A percentile compares a stretch with the other conserved stretches of the same genome.
These are phyloP conservation scores for Pholiota adiposa DNA, from an alignment of 1,284 basidiomycete genomes.

Conservation along the genomic window DNA sequence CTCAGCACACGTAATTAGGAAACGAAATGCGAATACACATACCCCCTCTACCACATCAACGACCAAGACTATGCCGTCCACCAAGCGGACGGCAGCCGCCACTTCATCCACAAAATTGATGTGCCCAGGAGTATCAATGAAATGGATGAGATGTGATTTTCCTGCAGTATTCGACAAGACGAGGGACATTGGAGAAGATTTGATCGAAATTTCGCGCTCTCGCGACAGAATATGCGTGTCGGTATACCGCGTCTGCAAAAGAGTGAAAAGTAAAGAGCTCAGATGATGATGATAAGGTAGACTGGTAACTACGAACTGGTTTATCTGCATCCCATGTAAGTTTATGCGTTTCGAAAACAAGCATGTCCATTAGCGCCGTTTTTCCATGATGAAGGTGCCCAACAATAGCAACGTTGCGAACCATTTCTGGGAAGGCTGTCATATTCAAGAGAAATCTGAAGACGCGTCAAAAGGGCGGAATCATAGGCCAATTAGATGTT, in stretches of 20 bases:
- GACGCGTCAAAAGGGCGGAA: slow-evolving; percentile 12
- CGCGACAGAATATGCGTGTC: slow-evolving; percentile 93
- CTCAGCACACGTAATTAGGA: background rate
- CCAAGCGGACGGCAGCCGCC: slow-evolving; percentile 83
- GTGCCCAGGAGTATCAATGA: slow-evolving; percentile 98
- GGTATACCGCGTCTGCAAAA: slow-evolving; percentile 81
- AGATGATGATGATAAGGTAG: slow-evolving; percentile 10
- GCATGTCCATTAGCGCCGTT: slow-evolving; percentile 95
- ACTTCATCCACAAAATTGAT: slow-evolving; percentile 99
- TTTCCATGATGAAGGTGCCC: slow-evolving; percentile 99
- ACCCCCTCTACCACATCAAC: slow-evolving; percentile 97
- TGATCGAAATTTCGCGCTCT: slow-evolving; percentile 91
- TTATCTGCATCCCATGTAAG: slow-evolving; percentile 91
- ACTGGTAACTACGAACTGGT: slow-evolving; percentile 57
- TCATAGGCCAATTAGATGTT: background rate
- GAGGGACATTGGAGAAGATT: slow-evolving; percentile 96
- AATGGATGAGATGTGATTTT: slow-evolving; percentile 92
- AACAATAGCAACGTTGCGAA: slow-evolving; percentile 93
- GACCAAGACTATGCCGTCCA: slow-evolving; percentile 94
- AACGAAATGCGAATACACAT: slow-evolving; percentile 45
- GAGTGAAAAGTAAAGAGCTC: background rate
- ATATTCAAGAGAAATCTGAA: slow-evolving; percentile 89
- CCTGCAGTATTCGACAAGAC: slow-evolving; percentile 86
- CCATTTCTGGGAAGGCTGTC: slow-evolving; percentile 92
- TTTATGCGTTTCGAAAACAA: slow-evolving; percentile 96